A percentile compares a stretch with the other conserved stretches of the same genome.
phyloP scores from a whole-genome alignment of 306 rosid genomes.

The Inga leiocalycina region DNA sequence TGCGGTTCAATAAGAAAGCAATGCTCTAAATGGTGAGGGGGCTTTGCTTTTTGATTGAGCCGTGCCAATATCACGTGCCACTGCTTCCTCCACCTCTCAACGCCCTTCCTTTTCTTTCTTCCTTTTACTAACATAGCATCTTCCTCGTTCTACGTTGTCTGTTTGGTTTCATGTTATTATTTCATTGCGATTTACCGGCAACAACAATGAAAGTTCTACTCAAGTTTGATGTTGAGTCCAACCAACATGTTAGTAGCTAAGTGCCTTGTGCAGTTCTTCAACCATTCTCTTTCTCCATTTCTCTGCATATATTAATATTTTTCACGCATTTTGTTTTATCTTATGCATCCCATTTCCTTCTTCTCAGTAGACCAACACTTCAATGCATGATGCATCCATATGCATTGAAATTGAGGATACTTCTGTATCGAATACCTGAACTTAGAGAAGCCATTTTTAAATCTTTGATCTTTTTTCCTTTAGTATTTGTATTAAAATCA shows the following conservation, averaged over 20 bases:
- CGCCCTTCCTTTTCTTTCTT: background rate
- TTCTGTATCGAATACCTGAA: background rate
- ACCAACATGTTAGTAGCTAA: background rate
- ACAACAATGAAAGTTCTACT: background rate
- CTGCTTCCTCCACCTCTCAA: slow-evolving; percentile 34
- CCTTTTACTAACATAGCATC: background rate
- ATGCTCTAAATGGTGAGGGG: slow-evolving; percentile 36
- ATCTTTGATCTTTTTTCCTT: background rate
- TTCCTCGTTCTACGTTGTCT: background rate
- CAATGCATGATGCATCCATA: background rate
- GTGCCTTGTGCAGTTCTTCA: slow-evolving; percentile 3
- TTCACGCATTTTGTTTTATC: background rate
- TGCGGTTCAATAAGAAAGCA: slow-evolving; percentile 92
- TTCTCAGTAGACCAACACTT: background rate
- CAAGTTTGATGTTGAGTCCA: slow-evolving; percentile 8
- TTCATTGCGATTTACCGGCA: background rate
- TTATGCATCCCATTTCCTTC: background rate
- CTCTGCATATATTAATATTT: background rate
- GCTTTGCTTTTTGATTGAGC: slow-evolving; percentile 86
- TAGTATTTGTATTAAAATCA: too few relatives aligned
- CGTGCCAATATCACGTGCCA: slow-evolving; percentile 97
- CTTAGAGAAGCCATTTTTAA: background rate
- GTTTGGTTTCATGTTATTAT: background rate
- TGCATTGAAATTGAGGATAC: background rate
- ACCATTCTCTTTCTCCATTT: background rate